phyloP scores from a whole-genome alignment of 2,329 filamentous ascomycete genomes.

The Alternaria arbusti region DNA sequence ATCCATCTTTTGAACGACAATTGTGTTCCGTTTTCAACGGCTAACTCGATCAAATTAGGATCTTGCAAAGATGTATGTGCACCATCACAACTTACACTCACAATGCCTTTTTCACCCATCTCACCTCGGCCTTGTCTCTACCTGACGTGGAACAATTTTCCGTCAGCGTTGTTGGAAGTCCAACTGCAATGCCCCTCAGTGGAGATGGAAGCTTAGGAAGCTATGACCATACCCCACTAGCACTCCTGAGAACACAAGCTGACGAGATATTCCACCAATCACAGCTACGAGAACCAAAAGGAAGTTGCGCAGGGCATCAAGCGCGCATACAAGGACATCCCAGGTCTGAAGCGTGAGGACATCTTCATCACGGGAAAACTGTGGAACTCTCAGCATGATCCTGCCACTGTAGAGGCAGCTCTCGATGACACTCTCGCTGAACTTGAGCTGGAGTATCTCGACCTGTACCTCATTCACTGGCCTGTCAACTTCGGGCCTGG shows the following conservation, averaged over 20 bases:
- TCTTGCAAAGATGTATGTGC: constrained; percentile 41
- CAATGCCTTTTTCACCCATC: not conserved
- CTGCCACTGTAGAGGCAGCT: constrained; percentile 68
- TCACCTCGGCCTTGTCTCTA: not conserved
- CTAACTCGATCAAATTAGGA: constrained; percentile 43
- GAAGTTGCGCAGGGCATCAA: constrained; percentile 42
- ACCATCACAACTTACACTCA: not conserved
- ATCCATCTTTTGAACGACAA: not conserved
- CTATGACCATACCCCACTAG: constrained; percentile 19
- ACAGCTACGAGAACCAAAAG: constrained; percentile 41
- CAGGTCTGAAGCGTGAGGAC: constrained; percentile 38
- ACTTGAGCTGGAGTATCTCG: constrained; percentile 88
- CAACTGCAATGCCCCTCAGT: constrained; percentile 24
- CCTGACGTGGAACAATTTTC: not conserved
- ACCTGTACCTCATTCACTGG: constrained; percentile 89
- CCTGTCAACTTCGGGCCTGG: constrained; percentile 74
- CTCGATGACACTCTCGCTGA: constrained; percentile 75
- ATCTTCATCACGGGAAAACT: constrained; percentile 75
- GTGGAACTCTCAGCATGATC: constrained; percentile 88
- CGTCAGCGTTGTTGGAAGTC: constrained; percentile 6
- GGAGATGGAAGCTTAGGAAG: constrained; percentile 20
- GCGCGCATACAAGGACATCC: constrained; percentile 35
- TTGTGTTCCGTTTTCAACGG: not conserved
- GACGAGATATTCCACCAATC: constrained; percentile 34
- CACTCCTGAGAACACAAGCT: constrained; percentile 15